Base-by-base conservation (phyloP, 108 stramenopile species). In the Skeletonema costatum region DNA sequence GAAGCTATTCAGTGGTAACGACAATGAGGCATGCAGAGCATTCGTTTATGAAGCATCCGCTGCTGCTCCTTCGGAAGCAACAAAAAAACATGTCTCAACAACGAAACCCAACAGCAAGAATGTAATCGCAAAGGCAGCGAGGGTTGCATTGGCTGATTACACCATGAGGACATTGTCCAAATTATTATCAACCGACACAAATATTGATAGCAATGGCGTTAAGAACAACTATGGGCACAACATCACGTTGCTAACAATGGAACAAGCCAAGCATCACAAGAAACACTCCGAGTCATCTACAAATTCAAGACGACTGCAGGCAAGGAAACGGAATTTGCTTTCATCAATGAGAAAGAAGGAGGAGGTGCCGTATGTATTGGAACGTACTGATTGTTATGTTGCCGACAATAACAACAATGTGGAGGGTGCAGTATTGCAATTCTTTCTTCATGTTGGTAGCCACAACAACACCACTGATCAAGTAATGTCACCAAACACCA, bases 331-430 rank as follows among this genome's bases (percentile, higher is more conserved):
- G 17, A 64, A 73, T 61, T 71, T 46, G 19, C 58, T 44, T 59
- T 35, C 30, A 66, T 60, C 69, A 21, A 70, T 32, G 71, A 64
- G 19, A 12, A 32, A 44, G 32, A 76, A 65, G 65, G 61, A 75
- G 51, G 71, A 79, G 21, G 44, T 59, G 59, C 46, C 93, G 3
- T 93, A 74, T 81, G 77, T 93, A 6, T 67, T 93, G 79, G 90
- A 93, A 76, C 85, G 93, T 11, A 88, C 83, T 5, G 93, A 93
- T 78, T 82, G 72, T 51, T 68, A 70, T 5, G 58, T 75, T 33
- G 29, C 36, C 2, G 31, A 58, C n/a, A 73, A 56, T 17, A 58
- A 68, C 33, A 3, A 12, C 33, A 38, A 32, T 60, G 46, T 6
- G 19, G 70, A 21, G 42, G 65, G 65, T 36, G 39, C 5, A 68